A percentile compares a stretch with the other conserved stretches of the same genome.
Conservation (phyloP, 1,284 basidiomycete species). For the Ustilago lituana region DNA sequence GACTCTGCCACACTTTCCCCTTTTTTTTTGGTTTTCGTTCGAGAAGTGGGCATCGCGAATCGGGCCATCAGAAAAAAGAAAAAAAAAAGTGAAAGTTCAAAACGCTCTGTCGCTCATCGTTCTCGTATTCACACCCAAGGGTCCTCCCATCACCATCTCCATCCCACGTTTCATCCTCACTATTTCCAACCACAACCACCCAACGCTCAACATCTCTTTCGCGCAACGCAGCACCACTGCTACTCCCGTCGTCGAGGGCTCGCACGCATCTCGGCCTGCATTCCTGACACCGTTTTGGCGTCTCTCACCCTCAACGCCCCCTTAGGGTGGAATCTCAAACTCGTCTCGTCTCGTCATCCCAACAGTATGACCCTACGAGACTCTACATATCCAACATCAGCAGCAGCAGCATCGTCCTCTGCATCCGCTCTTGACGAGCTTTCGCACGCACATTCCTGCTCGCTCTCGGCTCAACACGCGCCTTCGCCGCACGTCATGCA, state of each 20-base stretch:
- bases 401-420: background rate
- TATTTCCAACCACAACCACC: background rate
- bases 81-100: slow-evolving; percentile 7
- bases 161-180: background rate
- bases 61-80: background rate
- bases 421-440: too few species aligned
- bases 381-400: background rate
- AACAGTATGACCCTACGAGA: slow-evolving; percentile 1
- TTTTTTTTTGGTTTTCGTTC: background rate
- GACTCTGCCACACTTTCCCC: too few species aligned
- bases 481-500: slow-evolving; percentile 21
- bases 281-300: background rate
- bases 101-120: background rate
- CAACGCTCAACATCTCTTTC: too few species aligned
- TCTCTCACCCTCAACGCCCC: background rate
- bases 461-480: too few species aligned
- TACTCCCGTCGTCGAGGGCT: too few species aligned
- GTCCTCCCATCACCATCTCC: background rate
- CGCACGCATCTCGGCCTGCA: background rate
- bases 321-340: background rate
- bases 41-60: slow-evolving; percentile 2
- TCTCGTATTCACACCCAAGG: background rate
- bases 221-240: background rate
- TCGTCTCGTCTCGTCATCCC: background rate
- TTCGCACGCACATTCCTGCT: too few species aligned